Evolutionary conservation across 371 early-diverging fungal genomes (phyloP).

Genomic region (Fennellomyces sp.): DNA sequence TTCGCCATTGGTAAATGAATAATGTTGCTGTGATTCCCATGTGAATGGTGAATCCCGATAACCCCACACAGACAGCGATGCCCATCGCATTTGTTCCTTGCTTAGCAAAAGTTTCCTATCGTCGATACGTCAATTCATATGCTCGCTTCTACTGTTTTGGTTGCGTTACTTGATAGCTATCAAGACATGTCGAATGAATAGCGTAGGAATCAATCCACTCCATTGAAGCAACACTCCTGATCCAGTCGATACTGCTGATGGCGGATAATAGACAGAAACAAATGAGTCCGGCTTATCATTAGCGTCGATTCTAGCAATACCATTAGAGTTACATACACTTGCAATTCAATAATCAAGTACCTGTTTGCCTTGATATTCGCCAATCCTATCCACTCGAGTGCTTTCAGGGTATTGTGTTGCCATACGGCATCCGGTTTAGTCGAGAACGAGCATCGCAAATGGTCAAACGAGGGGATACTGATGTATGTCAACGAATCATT

Average conservation of each 20-base stretch:
- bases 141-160: background rate
- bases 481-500: constrained; percentile 27
- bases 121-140: background rate
- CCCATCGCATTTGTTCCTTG: constrained; percentile 48
- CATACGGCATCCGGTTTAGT: constrained; percentile 23
- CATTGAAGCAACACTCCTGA: constrained; percentile 31
- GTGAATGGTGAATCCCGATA: constrained; percentile 69
- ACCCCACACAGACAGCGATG: constrained; percentile 63
- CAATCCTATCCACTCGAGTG: constrained; percentile 70
- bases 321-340: no score
- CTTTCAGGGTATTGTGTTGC: constrained; percentile 40
- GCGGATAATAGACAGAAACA: constrained; percentile 54
- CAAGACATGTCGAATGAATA: constrained; percentile 31
- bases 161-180: constrained; percentile 31
- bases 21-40: constrained; percentile 62
- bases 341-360: no score
- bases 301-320: constrained; percentile 15
- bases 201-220: constrained; percentile 39
- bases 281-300: constrained; percentile 50
- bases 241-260: constrained; percentile 22
- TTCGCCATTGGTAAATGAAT: constrained; percentile 12
- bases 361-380: constrained; percentile 54
- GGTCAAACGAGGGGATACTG: constrained; percentile 31
- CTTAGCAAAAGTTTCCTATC: constrained; percentile 31
- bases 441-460: constrained; percentile 21